Conservation (phyloP, 2,329 filamentous ascomycete species). For the Cladosporium sp. region DNA sequence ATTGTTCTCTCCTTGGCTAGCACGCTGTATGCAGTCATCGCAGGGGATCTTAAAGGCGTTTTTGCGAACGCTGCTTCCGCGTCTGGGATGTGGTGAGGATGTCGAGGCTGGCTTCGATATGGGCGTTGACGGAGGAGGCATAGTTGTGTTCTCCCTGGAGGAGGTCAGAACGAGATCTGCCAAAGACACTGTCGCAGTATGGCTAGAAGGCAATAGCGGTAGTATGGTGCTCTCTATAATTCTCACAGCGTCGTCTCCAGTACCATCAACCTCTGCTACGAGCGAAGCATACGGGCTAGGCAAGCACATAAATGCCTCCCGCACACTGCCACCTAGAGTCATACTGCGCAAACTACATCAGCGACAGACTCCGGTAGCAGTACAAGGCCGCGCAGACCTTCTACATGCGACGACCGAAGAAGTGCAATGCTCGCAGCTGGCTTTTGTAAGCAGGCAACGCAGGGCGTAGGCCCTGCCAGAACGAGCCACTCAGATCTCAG, state of each 20-base stretch:
- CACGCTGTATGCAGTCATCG: slow-evolving; percentile 29
- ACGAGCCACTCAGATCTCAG: neutral
- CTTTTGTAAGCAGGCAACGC: slow-evolving; percentile 4
- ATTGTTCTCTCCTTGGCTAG: slow-evolving; percentile 22
- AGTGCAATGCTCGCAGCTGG: slow-evolving; percentile 3
- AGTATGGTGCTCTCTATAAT: neutral
- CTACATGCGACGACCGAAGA: neutral
- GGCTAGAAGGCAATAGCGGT: neutral
- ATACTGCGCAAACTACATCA: neutral
- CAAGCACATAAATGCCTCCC: neutral
- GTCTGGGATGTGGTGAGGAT: neutral
- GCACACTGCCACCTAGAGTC: neutral
- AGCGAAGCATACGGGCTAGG: neutral
- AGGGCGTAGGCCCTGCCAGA: no score
- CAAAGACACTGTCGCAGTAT: neutral
- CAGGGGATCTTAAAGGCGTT: slow-evolving; percentile 25
- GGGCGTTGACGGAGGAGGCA: neutral
- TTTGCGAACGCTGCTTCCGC: neutral
- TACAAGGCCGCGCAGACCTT: neutral
- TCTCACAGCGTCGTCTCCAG: neutral
- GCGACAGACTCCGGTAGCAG: neutral
- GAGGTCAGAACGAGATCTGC: neutral
- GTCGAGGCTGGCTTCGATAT: neutral
- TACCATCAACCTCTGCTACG: neutral
- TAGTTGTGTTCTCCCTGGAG: neutral